A percentile compares a stretch with the other conserved stretches of the same genome.
phyloP scores from a whole-genome alignment of 495 filamentous ascomycete genomes.

The Neurospora sp. region DNA sequence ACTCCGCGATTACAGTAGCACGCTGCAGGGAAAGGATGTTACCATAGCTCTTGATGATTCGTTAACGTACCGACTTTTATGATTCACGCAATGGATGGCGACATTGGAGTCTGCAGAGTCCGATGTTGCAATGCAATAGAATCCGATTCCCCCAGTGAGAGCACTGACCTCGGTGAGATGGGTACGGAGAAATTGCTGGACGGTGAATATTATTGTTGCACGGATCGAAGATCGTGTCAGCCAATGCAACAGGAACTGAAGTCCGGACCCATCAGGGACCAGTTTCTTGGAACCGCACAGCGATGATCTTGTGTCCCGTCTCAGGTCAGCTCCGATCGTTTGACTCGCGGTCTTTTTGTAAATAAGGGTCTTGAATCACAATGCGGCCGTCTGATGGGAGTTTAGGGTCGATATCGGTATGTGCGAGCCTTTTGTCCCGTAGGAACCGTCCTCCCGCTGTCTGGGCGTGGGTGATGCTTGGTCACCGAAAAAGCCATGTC shows the following conservation, averaged over 20 bases:
- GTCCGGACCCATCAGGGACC: not conserved
- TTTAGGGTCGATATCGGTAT: not conserved
- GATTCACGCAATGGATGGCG: not conserved
- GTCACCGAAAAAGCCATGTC: not conserved
- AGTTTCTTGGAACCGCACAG: not conserved
- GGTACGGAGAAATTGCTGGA: not conserved
- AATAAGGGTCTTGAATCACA: not conserved
- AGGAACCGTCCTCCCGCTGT: not conserved
- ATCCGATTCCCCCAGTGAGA: not conserved
- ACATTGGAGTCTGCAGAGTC: not conserved
- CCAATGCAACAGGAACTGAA: not conserved
- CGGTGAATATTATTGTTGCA: not conserved
- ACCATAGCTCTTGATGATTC: not conserved
- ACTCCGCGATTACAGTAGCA: not conserved
- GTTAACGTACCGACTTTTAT: not conserved
- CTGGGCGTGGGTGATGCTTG: not conserved
- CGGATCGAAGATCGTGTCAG: not conserved
- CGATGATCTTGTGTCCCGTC: not conserved
- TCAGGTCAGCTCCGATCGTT: not conserved
- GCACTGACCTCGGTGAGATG: not conserved
- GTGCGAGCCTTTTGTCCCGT: not conserved
- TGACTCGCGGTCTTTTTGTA: not conserved
- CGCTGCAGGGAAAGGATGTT: not conserved
- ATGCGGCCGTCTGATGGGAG: not conserved
- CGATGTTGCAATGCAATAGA: not conserved